Evolutionary conservation across 352 stramenopile species (phyloP), one percentile per base, ranked within the genome.

Genomic region (Globisporangium camurandrum): DNA sequence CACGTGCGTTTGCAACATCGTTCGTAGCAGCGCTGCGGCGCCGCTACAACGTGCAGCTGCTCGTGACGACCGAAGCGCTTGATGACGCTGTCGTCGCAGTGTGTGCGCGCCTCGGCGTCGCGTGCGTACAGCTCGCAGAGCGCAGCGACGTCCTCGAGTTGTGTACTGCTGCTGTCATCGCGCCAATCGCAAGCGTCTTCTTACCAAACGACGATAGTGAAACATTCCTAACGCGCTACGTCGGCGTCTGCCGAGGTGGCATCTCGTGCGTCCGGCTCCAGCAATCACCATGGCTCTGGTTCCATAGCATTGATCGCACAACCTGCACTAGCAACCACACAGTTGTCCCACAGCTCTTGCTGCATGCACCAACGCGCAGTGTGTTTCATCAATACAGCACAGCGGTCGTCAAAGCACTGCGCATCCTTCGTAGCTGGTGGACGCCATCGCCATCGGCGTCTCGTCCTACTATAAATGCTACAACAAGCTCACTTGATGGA

Each of bases 371-470:
- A 3, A 76, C 64, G 1, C 88, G 82, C 58, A 71, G 64, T 0
- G 59, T 87, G 4, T 86, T 78, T 56, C 84, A 81, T 42, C 75
- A 86, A 51, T 88, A 88, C 42, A 81, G 72, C 27, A 66, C 61
- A 1, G 62, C 66, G 0, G 54, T 87, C 3, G 50, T 75, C 34
- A 87, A 89, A 51, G 57, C 62, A 9, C 55, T 92, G 2, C 69
- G 73, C 6, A 71, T 89, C 5, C 55, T 89, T 14, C 53, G 36
- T 33, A 69, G 61, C 38, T 73, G 64, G 71, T 72, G 49, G 45
- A 54, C 73, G 27, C 49, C 55, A n/a, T n/a, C n/a, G n/a, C n/a
- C n/a, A n/a, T n/a, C n/a, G n/a, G n/a, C n/a, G n/a, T n/a, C n/a
- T n/a, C n/a, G n/a, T n/a, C n/a, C n/a, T n/a, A n/a, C n/a, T n/a